Evolutionary conservation across 768 basidiomycete species (phyloP).

Genomic region (Collybia sordida): DNA sequence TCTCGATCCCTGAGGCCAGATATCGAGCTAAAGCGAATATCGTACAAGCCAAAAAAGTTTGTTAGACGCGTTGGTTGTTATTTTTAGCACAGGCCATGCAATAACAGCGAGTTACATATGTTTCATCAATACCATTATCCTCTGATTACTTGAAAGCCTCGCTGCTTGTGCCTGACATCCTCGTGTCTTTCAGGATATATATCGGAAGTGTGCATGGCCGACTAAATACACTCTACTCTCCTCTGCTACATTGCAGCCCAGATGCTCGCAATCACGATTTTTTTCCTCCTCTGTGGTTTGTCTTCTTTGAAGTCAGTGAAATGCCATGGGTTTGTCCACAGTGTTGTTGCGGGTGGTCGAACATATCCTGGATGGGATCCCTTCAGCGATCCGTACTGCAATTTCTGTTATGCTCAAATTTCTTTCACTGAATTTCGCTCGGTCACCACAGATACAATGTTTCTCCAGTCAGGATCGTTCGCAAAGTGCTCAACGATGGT

Average conservation of each 20-base stretch:
- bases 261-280: constrained; percentile 1
- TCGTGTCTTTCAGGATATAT: too few relatives aligned
- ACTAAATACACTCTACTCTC: not conserved
- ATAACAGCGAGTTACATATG: too few relatives aligned
- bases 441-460: constrained; percentile 22
- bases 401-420: not conserved
- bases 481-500: constrained; percentile 34
- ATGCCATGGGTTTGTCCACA: constrained; percentile 37
- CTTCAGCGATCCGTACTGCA: constrained; percentile 35
- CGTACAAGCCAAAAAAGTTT: too few relatives aligned
- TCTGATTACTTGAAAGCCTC: too few relatives aligned
- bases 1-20: constrained; percentile 11
- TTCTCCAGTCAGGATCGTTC: constrained; percentile 28
- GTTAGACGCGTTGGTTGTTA: too few relatives aligned
- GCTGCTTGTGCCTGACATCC: too few relatives aligned
- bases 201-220: too few relatives aligned
- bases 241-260: too few relatives aligned
- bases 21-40: too few relatives aligned
- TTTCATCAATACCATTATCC: too few relatives aligned
- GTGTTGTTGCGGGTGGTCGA: constrained; percentile 25
- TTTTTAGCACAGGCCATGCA: too few relatives aligned
- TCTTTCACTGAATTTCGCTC: constrained; percentile 6
- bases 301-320: constrained; percentile 4
- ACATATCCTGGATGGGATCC: constrained; percentile 39
- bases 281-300: not conserved